phyloP scores from a whole-genome alignment of 495 filamentous ascomycete species.

The Neurospora discreta region DNA sequence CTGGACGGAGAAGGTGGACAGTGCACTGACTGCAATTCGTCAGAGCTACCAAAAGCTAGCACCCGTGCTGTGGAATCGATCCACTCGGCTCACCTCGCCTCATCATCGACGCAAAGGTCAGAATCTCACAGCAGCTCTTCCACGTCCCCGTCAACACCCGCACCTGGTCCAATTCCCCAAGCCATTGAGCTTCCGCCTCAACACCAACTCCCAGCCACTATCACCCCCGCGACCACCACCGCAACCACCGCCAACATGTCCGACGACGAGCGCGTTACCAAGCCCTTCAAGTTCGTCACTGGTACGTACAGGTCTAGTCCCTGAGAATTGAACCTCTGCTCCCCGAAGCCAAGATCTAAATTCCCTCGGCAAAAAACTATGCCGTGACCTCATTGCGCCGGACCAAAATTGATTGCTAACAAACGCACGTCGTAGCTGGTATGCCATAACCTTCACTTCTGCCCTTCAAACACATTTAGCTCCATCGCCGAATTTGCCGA shows the following conservation, averaged over 20 bases:
- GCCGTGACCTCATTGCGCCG: constrained; percentile 19
- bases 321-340: neutral
- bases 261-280: constrained; percentile 88
- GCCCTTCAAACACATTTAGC: neutral
- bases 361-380: constrained; percentile 25
- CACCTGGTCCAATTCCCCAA: constrained; percentile 4
- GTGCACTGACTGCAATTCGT: neutral
- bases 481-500: constrained; percentile 1
- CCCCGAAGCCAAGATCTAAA: constrained; percentile 6
- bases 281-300: constrained; percentile 99
- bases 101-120: constrained; percentile 3
- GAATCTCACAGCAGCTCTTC: neutral
- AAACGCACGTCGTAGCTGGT: constrained; percentile 29
- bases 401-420: constrained; percentile 12
- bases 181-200: constrained; percentile 12
- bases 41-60: neutral
- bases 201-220: constrained; percentile 7
- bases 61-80: neutral
- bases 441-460: constrained; percentile 18
- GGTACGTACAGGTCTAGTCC: constrained; percentile 46
- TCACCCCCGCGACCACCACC: constrained; percentile 5
- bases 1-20: neutral
- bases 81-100: constrained; percentile 6
- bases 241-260: constrained; percentile 50
- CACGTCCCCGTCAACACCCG: neutral